phyloP scores from a whole-genome alignment of 176 grass and related monocot species.

The Bromus sterilis region DNA sequence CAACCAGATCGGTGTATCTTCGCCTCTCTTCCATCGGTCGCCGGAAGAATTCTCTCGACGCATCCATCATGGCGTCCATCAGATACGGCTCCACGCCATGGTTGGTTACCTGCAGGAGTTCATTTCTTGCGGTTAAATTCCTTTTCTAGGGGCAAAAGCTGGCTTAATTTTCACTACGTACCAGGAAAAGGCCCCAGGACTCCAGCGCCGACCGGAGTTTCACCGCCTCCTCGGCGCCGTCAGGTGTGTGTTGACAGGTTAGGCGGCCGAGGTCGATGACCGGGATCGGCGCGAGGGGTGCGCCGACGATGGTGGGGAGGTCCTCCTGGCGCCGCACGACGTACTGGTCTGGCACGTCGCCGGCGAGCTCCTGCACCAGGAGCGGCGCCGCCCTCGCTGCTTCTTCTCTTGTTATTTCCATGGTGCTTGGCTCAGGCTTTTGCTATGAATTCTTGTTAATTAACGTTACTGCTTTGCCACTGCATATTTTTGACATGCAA shows the following conservation, averaged over 20 bases:
- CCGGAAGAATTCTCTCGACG: slow-evolving; percentile 29
- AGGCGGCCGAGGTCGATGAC: slow-evolving; percentile 33
- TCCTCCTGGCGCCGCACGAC: neutral
- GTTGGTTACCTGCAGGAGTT: slow-evolving; percentile 2
- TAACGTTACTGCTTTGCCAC: too few species aligned
- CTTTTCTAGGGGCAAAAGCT: neutral
- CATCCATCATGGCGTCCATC: slow-evolving; percentile 22
- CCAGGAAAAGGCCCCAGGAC: slow-evolving; percentile 46
- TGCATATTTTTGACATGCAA: too few species aligned
- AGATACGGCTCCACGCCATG: slow-evolving; percentile 34
- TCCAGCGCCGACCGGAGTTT: slow-evolving; percentile 32
- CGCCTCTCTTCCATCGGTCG: slow-evolving; percentile 26
- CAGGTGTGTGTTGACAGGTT: neutral
- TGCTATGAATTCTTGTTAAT: neutral
- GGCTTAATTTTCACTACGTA: neutral
- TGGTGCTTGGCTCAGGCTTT: too few species aligned
- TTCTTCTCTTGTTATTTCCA: neutral
- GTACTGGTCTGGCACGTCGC: neutral
- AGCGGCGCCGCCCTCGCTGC: neutral
- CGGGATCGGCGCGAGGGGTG: neutral
- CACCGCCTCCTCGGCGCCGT: neutral
- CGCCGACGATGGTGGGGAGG: neutral
- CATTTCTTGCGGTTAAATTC: too few species aligned
- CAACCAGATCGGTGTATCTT: slow-evolving; percentile 28
- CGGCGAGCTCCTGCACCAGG: neutral